Conservation (phyloP, 306 rosid species). For the Heteromeles arbutifolia region DNA sequence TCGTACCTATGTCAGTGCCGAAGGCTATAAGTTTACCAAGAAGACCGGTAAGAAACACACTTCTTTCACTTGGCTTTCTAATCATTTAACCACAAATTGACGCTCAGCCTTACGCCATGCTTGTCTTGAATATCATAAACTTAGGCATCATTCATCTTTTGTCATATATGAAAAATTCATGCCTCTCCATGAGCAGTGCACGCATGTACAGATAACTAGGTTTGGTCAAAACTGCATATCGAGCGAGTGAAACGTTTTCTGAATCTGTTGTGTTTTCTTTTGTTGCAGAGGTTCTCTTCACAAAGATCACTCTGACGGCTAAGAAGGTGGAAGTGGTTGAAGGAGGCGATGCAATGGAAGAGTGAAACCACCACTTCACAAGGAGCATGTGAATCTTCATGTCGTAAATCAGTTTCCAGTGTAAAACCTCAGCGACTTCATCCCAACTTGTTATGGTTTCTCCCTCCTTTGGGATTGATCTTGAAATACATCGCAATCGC, state of each 20-base stretch:
- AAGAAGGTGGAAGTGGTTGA: constrained; percentile 59
- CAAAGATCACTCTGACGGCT: constrained; percentile 71
- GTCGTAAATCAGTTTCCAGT: not conserved
- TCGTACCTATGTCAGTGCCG: constrained; percentile 68
- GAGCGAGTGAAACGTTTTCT: not conserved
- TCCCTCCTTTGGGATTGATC: not conserved
- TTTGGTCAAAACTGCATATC: not conserved
- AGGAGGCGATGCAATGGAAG: constrained; percentile 89
- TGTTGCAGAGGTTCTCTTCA: constrained; percentile 69
- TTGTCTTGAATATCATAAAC: not conserved
- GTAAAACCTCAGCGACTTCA: not conserved
- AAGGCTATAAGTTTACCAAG: constrained; percentile 59
- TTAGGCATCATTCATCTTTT: not conserved
- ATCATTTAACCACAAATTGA: not conserved
- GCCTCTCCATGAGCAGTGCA: not conserved
- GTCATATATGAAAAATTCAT: not conserved
- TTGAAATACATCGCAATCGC: not conserved
- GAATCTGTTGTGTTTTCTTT: constrained; percentile 15
- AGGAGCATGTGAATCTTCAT: not conserved
- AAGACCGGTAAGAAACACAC: constrained; percentile 56
- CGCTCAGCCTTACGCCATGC: not conserved
- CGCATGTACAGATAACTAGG: too few species aligned
- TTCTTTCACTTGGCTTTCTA: not conserved
- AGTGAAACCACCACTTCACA: constrained; percentile 24
- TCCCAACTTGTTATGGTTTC: not conserved